A percentile compares a stretch with the other conserved stretches of the same genome.
These are phyloP conservation scores for Olyra latifolia DNA, from an alignment of 176 grass and related monocot species.

Conservation along the genomic window DNA sequence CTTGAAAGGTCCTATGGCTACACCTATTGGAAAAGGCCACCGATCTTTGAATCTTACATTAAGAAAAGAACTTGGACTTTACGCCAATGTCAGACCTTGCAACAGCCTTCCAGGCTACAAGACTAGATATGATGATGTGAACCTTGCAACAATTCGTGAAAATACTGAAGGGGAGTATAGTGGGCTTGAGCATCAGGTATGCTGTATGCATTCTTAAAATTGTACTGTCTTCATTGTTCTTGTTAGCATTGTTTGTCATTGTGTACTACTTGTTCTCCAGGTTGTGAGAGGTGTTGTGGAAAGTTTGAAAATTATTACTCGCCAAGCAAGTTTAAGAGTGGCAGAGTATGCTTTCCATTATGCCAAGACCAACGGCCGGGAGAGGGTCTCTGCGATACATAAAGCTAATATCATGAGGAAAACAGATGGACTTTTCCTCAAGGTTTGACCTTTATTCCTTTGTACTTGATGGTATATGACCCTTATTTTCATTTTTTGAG, in stretches of 20 bases:
- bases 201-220: slow-evolving; percentile 30
- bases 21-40: slow-evolving; percentile 97
- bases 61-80: slow-evolving; percentile 92
- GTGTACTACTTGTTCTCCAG: slow-evolving; percentile 36
- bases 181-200: slow-evolving; percentile 97
- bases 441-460: slow-evolving; percentile 51
- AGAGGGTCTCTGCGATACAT: slow-evolving; percentile 94
- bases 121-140: slow-evolving; percentile 91
- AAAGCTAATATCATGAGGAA: slow-evolving; percentile 99
- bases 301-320: slow-evolving; percentile 97
- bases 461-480: not conserved
- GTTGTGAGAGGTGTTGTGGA: slow-evolving; percentile 99
- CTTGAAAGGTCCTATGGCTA: slow-evolving; percentile 98
- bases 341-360: slow-evolving; percentile 99
- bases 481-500: not conserved
- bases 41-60: slow-evolving; percentile 94
- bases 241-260: slow-evolving; percentile 25
- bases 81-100: slow-evolving; percentile 95
- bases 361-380: slow-evolving; percentile 76
- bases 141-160: slow-evolving; percentile 97
- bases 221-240: not conserved
- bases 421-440: slow-evolving; percentile 98
- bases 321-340: slow-evolving; percentile 95
- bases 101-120: slow-evolving; percentile 91
- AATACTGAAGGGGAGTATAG: slow-evolving; percentile 99